A percentile compares a stretch with the other conserved stretches of the same genome.
These are phyloP conservation scores for Sechiopsis laciniata DNA, from an alignment of 306 rosid genomes.

Conservation along the genomic window DNA sequence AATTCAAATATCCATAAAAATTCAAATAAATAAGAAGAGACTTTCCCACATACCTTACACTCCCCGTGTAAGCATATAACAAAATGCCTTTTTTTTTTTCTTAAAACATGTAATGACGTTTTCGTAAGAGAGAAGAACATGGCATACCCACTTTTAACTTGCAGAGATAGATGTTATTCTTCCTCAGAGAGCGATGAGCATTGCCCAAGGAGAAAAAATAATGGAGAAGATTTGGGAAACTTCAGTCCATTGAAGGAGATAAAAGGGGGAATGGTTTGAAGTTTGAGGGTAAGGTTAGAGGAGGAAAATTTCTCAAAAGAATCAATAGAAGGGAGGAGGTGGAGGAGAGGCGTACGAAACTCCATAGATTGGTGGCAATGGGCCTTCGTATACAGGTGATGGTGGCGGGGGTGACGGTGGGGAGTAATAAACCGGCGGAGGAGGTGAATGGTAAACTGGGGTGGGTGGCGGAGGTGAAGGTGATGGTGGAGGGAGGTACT, in stretches of 20 bases:
- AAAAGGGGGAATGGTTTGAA: slow-evolving; percentile 31
- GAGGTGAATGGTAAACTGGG: slow-evolving; percentile 36
- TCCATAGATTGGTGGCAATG: slow-evolving; percentile 78
- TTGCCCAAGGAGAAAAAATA: slow-evolving; percentile 40
- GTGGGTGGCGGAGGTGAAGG: slow-evolving; percentile 9
- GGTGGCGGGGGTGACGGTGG: slow-evolving; percentile 46
- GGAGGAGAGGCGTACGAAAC: slow-evolving; percentile 89
- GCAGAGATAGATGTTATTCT: background rate
- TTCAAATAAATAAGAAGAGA: slow-evolving; percentile 74
- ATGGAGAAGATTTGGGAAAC: slow-evolving; percentile 18
- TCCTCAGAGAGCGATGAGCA: slow-evolving; percentile 59
- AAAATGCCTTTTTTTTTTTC: slow-evolving; percentile 6
- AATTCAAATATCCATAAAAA: slow-evolving; percentile 76
- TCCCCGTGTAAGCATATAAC: background rate
- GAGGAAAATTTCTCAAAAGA: slow-evolving; percentile 73
- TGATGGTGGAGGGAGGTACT: slow-evolving; percentile 23
- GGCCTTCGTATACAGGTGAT: slow-evolving; percentile 87
- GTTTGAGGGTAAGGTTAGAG: slow-evolving; percentile 48
- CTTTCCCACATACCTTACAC: slow-evolving; percentile 65
- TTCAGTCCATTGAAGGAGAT: slow-evolving; percentile 27
- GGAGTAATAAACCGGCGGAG: slow-evolving; percentile 25
- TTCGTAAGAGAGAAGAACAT: slow-evolving; percentile 21
- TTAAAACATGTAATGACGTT: slow-evolving; percentile 3
- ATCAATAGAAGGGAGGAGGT: slow-evolving; percentile 93
- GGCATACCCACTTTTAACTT: background rate